Evolutionary conservation across 1,284 basidiomycete genomes (phyloP).

Genomic region (Malassezia restricta): DNA sequence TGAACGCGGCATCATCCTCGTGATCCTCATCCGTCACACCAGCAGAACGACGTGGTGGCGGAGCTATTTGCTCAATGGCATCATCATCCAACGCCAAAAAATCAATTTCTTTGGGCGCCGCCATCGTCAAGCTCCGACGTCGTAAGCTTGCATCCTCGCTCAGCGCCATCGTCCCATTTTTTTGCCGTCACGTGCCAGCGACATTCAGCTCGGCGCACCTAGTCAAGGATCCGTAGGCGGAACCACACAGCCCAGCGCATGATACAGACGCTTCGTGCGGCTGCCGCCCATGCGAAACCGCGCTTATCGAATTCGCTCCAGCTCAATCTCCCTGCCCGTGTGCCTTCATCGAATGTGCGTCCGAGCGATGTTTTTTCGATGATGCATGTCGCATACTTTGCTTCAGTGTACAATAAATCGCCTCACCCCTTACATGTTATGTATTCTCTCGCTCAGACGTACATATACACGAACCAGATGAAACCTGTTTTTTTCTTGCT

Average conservation of each 20-base stretch:
- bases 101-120: slow-evolving; percentile 24
- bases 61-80: slow-evolving; percentile 1
- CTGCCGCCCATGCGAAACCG: no score
- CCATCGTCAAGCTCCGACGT: not conserved
- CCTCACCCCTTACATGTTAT: not conserved
- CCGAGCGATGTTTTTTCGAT: no score
- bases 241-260: no score
- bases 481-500: not conserved
- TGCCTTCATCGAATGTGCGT: no score
- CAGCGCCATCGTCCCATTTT: not conserved
- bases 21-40: slow-evolving; percentile 19
- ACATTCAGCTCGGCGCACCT: not conserved
- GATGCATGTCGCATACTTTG: not conserved
- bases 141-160: not conserved
- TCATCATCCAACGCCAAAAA: slow-evolving; percentile 34
- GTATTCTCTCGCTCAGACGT: not conserved
- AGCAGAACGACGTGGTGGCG: not conserved
- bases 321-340: no score
- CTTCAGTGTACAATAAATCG: not conserved
- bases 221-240: not conserved
- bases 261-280: no score
- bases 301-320: no score
- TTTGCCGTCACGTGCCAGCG: slow-evolving; percentile 1
- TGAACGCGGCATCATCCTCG: slow-evolving; percentile 38
- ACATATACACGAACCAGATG: not conserved